Base-by-base conservation (phyloP, 179 eudicot species). In the Kewa caespitosa region DNA sequence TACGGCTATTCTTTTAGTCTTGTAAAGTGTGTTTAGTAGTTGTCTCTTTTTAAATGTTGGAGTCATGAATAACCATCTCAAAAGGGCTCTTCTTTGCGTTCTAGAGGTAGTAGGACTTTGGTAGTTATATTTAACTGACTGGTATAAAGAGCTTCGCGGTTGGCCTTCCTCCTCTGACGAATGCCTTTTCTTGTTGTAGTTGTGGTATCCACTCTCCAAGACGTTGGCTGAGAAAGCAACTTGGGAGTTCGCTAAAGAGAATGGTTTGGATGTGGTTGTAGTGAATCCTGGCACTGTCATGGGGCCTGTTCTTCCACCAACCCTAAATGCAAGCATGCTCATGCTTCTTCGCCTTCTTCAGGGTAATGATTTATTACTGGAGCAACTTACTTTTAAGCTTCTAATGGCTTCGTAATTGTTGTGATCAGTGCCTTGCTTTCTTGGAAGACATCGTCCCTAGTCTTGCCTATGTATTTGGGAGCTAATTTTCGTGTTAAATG, bases 151-250 rank as follows among this genome's bases (percentile, higher is more conserved):
- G n/a, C n/a, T n/a, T n/a, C n/a, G n/a, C n/a, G n/a, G n/a, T n/a
- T n/a, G n/a, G n/a, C n/a, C n/a, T n/a, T n/a, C n/a, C n/a, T n/a
- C n/a, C n/a, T n/a, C n/a, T n/a, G n/a, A n/a, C n/a, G n/a, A n/a
- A n/a, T n/a, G n/a, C n/a, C n/a, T n/a, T 42, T 57, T 76, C 73
- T 83, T 67, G 72, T 62, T 74, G 50, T 69, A 93, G 97, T 38
- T 95, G 27, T 92, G 97, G 99, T 95, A 95, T 82, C 84, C 97
- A 27, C 87, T 87, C n/a, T 95, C 99, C 14, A 95, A 95, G 85
- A 86, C 86, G 17, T 76, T 80, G 37, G 97, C 99, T 28, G 99
- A 95, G 70, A 91, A 95, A 68, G 90, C 91, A 52, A 87, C 99
- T 36, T 95, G 98, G 99, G 89, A 93, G 57, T 93, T 87, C 81